Evolutionary conservation across 2,329 filamentous ascomycete genomes (phyloP).

Genomic region (Coniochaeta sp.): DNA sequence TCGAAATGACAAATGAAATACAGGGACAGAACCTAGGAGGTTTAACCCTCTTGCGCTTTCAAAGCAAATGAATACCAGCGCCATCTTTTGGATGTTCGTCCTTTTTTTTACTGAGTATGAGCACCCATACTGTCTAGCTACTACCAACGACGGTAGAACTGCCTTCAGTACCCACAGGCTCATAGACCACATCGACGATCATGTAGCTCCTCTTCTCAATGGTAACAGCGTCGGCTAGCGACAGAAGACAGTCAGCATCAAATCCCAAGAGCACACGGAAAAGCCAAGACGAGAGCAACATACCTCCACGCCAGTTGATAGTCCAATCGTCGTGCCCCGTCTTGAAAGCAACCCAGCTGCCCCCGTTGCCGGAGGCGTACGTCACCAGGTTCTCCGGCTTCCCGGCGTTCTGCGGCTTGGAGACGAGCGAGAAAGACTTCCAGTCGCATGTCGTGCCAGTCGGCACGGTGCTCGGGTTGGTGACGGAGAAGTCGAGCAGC

Average conservation of each 20-base stretch:
- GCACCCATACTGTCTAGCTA: not conserved
- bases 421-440: constrained; percentile 24
- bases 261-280: not conserved
- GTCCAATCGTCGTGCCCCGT: constrained; percentile 15
- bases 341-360: constrained; percentile 28
- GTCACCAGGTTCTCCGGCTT: constrained; percentile 6
- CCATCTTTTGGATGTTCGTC: not conserved
- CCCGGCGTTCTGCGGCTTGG: constrained; percentile 3
- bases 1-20: not conserved
- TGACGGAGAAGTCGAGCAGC: constrained; percentile 23
- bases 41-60: not conserved
- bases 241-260: not conserved
- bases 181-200: constrained; percentile 23
- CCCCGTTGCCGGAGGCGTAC: constrained; percentile 9
- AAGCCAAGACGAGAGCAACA: constrained; percentile 8
- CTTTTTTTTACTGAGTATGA: not conserved
- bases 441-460: constrained; percentile 20
- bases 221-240: constrained; percentile 16
- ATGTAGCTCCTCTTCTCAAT: constrained; percentile 20
- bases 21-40: not conserved
- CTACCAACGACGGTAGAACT: not conserved
- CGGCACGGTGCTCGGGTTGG: constrained; percentile 20
- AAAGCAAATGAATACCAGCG: not conserved
- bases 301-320: constrained; percentile 29
- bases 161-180: constrained; percentile 7